Evolutionary conservation across 306 rosid species (phyloP).

Genomic region (Medicago arabica): DNA sequence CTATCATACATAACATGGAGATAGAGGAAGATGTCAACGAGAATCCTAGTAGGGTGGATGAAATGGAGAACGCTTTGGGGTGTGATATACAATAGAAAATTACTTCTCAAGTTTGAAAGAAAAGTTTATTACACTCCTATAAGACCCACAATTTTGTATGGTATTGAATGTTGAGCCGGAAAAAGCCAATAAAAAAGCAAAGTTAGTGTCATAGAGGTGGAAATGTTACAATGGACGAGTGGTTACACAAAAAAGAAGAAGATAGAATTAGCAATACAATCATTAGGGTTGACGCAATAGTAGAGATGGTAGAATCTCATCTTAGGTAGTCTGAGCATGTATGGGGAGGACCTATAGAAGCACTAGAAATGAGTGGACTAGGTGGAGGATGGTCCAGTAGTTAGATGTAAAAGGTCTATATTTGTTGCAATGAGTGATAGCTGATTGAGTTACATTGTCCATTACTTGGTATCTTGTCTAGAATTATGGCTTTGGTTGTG

Average conservation of each 20-base stretch:
- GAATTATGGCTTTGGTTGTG: constrained; percentile 22
- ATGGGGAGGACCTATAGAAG: not conserved
- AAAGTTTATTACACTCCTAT: not conserved
- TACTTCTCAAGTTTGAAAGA: constrained; percentile 11
- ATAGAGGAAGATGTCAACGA: not conserved
- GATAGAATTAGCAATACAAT: not conserved
- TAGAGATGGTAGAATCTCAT: constrained; percentile 4
- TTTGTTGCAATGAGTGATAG: constrained; percentile 9
- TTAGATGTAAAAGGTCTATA: constrained; percentile 16
- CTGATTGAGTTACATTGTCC: constrained; percentile 9
- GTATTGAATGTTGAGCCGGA: not conserved
- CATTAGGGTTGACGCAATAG: not conserved
- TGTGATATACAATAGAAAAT: not conserved
- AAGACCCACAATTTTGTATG: not conserved
- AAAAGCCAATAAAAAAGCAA: constrained; percentile 3
- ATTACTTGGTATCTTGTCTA: constrained; percentile 21
- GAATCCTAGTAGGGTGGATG: not conserved
- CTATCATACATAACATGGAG: not conserved
- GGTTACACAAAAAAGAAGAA: not conserved
- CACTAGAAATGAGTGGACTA: not conserved
- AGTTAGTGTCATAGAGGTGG: not conserved
- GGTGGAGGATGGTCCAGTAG: constrained; percentile 9
- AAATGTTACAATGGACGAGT: not conserved
- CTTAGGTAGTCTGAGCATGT: constrained; percentile 9
- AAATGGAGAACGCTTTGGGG: constrained; percentile 8